Evolutionary conservation across 257 asterid genomes (phyloP), one percentile per base, ranked within the genome.

Genomic region (Rehmannia glutinosa): DNA sequence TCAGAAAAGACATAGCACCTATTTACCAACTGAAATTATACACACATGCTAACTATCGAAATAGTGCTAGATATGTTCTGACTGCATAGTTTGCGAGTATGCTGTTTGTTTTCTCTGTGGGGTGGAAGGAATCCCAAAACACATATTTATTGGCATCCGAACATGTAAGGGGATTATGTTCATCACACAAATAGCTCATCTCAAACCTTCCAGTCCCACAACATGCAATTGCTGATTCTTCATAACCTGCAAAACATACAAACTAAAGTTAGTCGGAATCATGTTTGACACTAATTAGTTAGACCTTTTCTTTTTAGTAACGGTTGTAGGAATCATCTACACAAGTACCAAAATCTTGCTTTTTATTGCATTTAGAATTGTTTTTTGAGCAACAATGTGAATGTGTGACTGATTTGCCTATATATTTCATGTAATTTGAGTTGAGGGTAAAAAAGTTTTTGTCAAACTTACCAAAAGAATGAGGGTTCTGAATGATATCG

Each of bases 51-150:
- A 13, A 20, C 43, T 74, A 75, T 5, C n/a, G 70, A 65, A 83
- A 80, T 20, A 72, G 75, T 11, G 69, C 53, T 0, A 80, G 57
- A 32, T 55, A 12, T 55, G 66, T 78, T 64, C 21, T 77, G 73
- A 85, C 69, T 2, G 90, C 78, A 70, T 78, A 28, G 35, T 81
- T 25, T 6, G 89, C 92, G 11, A 89, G 0, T 49, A 86, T 81
- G 62, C 76, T 63, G 16, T 81, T 75, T 25, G 96, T 86, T 74
- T 71, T 90, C 70, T 90, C 95, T 5, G 96, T 80, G 33, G 90
- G 92, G 77, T 87, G 97, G 65, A 87, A 82, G 2, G 97, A 71
- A 80, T 87, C 97, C 96, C 97, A 90, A 46, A 90, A 90, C 50
- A 84, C 93, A 57, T 82, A 82, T 53, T 84, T 86, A 28, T 66